Percentiles rank a stretch among this genome's conserved stretches.
phyloP scores from a whole-genome alignment of 805 yeast species.

The Pichia rugopelliculosa region DNA sequence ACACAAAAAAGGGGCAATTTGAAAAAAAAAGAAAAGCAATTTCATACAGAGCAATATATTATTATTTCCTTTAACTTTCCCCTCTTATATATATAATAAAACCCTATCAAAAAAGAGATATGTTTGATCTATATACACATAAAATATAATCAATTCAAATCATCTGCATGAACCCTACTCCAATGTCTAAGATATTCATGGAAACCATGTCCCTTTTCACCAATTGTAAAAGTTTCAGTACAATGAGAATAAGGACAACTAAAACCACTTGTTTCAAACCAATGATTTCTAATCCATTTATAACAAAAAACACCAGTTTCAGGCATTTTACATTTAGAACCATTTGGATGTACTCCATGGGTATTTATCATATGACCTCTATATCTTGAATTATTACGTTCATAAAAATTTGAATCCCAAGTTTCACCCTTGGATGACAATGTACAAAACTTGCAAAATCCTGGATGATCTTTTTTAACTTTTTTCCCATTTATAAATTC shows the following conservation, averaged over 20 bases:
- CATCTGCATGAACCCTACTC: conserved; percentile 1
- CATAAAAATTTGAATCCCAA: conserved; percentile 11
- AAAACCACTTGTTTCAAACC: conserved; percentile 8
- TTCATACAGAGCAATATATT: not conserved
- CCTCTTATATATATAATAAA: no score
- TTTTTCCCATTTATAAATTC: conserved; percentile 2
- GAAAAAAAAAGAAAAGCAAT: not conserved
- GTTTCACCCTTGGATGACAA: not conserved
- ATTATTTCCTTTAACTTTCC: not conserved
- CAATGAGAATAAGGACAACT: conserved; percentile 9
- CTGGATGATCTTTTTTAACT: conserved; percentile 8
- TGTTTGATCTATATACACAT: no score
- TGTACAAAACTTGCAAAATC: conserved; percentile 8
- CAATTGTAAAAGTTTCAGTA: conserved; percentile 4
- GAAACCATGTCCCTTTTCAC: conserved; percentile 12
- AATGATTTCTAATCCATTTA: conserved; percentile 11
- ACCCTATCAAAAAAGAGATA: no score
- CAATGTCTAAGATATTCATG: conserved; percentile 13
- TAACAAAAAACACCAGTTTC: conserved; percentile 1
- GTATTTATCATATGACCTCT: conserved; percentile 16
- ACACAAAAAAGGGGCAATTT: not conserved
- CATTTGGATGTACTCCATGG: conserved; percentile 14
- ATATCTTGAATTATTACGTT: conserved; percentile 14
- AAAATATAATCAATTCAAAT: not conserved
- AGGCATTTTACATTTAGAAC: conserved; percentile 4